These are phyloP conservation scores for Myxozyma mucilagina DNA, from an alignment of 805 yeast species.

Conservation along the genomic window DNA sequence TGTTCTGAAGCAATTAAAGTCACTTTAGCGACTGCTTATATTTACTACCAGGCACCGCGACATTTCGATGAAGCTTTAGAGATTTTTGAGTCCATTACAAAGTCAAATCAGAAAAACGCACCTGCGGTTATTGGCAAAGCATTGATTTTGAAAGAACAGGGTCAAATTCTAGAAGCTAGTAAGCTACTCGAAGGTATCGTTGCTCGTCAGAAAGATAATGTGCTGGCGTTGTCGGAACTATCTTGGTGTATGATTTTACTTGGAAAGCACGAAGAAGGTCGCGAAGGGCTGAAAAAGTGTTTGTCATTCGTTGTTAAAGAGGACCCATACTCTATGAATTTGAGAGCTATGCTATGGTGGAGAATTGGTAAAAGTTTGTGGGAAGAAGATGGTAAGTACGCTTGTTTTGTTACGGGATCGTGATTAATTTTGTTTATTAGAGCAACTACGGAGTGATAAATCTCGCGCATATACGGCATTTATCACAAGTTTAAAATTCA, in stretches of 20 bases:
- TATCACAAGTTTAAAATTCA: conserved; percentile 58
- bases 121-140: conserved; percentile 82
- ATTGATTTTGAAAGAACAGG: conserved; percentile 67
- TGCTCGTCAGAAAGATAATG: conserved; percentile 51
- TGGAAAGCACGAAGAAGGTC: conserved; percentile 53
- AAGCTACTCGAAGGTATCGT: conserved; percentile 54
- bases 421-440: conserved; percentile 36
- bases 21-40: conserved; percentile 69
- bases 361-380: conserved; percentile 68
- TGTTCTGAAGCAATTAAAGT: conserved; percentile 13
- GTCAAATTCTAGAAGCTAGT: conserved; percentile 57
- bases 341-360: conserved; percentile 66
- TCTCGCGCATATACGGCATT: conserved; percentile 59
- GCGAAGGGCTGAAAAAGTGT: conserved; percentile 50
- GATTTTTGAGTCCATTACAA: conserved; percentile 64
- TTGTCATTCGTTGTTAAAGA: conserved; percentile 50
- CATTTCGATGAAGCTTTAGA: conserved; percentile 73
- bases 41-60: conserved; percentile 88
- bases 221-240: conserved; percentile 63
- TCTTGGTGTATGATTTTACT: conserved; percentile 75
- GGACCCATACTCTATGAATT: conserved; percentile 54
- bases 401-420: neutral
- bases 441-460: conserved; percentile 34
- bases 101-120: conserved; percentile 48
- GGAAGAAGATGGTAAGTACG: conserved; percentile 26